Evolutionary conservation across 75 land plant genomes (phyloP).

Genomic region (Pinus albicaulis): DNA sequence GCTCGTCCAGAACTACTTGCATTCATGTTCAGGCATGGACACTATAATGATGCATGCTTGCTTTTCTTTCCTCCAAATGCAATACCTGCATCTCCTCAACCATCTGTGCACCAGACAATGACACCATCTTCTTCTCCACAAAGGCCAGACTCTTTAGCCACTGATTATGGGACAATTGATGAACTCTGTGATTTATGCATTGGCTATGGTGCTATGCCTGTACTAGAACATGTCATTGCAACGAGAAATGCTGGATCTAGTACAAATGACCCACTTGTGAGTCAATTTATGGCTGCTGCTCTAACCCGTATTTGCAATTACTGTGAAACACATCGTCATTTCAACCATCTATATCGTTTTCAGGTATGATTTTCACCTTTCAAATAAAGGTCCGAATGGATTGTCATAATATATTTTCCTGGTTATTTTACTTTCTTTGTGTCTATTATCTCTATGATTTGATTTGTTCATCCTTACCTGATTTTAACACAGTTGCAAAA

Average conservation of each 20-base stretch:
- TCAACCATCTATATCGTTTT: constrained; percentile 93
- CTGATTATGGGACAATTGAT: constrained; percentile 96
- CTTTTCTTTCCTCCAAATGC: constrained; percentile 83
- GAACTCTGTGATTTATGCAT: constrained; percentile 88
- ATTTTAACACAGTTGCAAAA: too few relatives aligned
- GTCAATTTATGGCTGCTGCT: constrained; percentile 63
- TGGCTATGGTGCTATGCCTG: constrained; percentile 86
- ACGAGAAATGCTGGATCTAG: constrained; percentile 36
- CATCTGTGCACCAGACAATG: constrained; percentile 31
- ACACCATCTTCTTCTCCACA: constrained; percentile 71
- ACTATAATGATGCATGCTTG: constrained; percentile 80
- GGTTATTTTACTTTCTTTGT: background rate
- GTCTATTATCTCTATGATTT: background rate
- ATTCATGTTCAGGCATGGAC: constrained; percentile 97
- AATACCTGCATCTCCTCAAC: constrained; percentile 54
- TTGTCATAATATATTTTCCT: background rate
- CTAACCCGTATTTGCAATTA: constrained; percentile 79
- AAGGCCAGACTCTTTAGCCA: constrained; percentile 74
- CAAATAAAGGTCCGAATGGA: background rate
- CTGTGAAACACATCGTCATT: constrained; percentile 94
- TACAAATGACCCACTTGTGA: constrained; percentile 43
- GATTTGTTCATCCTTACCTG: too few relatives aligned
- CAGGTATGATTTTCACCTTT: constrained; percentile 53
- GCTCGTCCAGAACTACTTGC: constrained; percentile 67
- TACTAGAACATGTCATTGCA: constrained; percentile 71